Evolutionary conservation across 129 eudicot species (phyloP), one percentile per base, ranked within the genome.

Genomic region (Sambucus nigra): DNA sequence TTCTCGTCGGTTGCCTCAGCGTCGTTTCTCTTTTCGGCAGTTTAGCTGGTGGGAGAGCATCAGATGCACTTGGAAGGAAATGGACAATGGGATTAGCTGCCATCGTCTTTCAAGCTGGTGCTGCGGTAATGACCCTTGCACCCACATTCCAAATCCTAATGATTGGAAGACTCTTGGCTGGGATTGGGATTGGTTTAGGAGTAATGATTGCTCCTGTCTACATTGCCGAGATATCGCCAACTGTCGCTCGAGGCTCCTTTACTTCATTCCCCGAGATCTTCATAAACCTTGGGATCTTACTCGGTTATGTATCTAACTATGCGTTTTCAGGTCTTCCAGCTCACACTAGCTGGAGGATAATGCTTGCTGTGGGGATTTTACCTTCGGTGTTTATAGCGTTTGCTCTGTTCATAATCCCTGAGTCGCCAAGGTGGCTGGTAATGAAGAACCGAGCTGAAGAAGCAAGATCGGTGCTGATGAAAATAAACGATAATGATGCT

Each of bases 41-140:
- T 66, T 66, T 86, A 70, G 84, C 81, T 7, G 95, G 84, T 5
- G 93, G 95, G 1, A 79, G 73, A 59, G 68, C 84, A 18, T 86
- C 95, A 4, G 93, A 86, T 55, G 83, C 93, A 25, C 76, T 86
- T 0, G 95, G 95, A 26, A 74, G 95, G 40, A 86, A 86, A 76
- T 86, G 95, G 95, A 81, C 95, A 5, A 86, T 86, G 93, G 95
- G 82, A 11, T 75, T 86, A 26, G 95, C 95, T 27, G 80, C 95
- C 35, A 29, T 78, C 25, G 46, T 86, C 17, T 86, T 82, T 31
- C 95, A 86, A 47, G 47, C 70, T 2, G 95, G 95, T 22, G 87
- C 95, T 11, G 80, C 67, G 44, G 58, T 86, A 45, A 86, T 86
- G 93, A 80, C 93, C 6, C 67, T 86, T 19, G 92, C 95, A 13